These are phyloP conservation scores for Trichoderma erinaceum DNA, from an alignment of 495 filamentous ascomycete genomes.

Conservation along the genomic window DNA sequence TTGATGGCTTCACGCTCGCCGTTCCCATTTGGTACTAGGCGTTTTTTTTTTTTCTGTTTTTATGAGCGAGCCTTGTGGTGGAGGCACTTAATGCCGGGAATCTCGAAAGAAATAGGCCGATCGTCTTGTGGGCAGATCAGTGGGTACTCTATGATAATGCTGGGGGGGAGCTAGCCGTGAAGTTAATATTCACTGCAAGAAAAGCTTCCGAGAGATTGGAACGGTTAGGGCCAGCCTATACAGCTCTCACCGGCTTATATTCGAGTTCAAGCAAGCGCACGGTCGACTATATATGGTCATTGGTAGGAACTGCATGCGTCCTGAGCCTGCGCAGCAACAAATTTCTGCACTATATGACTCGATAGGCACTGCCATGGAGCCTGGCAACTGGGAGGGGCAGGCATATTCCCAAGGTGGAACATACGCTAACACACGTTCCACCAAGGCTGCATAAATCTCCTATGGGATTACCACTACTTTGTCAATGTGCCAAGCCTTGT, in stretches of 20 bases:
- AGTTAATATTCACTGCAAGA: constrained; percentile 4
- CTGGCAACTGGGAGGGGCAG: background rate
- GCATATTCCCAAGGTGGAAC: background rate
- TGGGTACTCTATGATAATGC: background rate
- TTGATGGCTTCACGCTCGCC: background rate
- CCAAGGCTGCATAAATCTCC: constrained; percentile 7
- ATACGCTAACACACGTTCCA: background rate
- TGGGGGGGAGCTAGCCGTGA: background rate
- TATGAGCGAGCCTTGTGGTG: background rate
- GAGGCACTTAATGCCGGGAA: constrained; percentile 12
- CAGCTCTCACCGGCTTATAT: background rate
- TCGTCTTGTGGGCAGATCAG: constrained; percentile 8
- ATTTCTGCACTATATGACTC: background rate
- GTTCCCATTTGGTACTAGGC: constrained; percentile 11
- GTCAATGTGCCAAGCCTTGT: background rate
- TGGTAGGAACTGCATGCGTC: background rate
- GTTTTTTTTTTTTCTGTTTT: background rate
- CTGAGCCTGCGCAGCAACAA: background rate
- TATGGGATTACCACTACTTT: background rate
- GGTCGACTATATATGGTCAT: background rate
- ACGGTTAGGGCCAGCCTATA: background rate
- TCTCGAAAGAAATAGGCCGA: background rate
- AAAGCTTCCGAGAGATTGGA: background rate
- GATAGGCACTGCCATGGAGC: background rate
- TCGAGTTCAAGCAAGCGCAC: background rate